A percentile compares a stretch with the other conserved stretches of the same genome.
phyloP scores from a whole-genome alignment of 2,329 filamentous ascomycete species.

The Monilinia laxa region DNA sequence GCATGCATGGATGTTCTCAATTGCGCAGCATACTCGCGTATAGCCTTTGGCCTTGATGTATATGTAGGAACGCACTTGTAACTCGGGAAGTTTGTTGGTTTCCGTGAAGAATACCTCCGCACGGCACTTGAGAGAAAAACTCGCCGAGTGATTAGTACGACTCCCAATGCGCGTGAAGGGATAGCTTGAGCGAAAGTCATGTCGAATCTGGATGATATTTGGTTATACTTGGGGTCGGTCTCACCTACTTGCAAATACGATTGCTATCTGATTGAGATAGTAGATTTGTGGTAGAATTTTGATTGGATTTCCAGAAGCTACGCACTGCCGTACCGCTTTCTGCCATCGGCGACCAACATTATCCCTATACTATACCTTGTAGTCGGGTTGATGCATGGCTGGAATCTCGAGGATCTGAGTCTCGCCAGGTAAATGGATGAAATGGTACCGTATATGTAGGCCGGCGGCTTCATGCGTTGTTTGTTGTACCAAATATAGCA shows the following conservation, averaged over 20 bases:
- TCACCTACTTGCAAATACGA: not conserved
- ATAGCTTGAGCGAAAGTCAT: not conserved
- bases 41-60: not conserved
- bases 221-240: not conserved
- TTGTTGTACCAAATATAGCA: slow-evolving; percentile 7
- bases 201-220: not conserved
- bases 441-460: slow-evolving; percentile 21
- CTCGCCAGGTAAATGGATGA: slow-evolving; percentile 17
- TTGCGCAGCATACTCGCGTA: slow-evolving; percentile 19
- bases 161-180: not conserved
- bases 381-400: slow-evolving; percentile 13
- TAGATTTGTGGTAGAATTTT: not conserved
- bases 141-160: slow-evolving; percentile 12
- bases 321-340: slow-evolving; percentile 16
- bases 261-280: slow-evolving; percentile 15
- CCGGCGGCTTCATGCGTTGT: slow-evolving; percentile 20
- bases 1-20: slow-evolving; percentile 12
- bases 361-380: slow-evolving; percentile 17
- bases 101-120: slow-evolving; percentile 20
- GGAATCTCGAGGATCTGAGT: slow-evolving; percentile 15
- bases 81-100: slow-evolving; percentile 18
- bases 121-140: slow-evolving; percentile 16
- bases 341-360: slow-evolving; percentile 22
- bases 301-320: slow-evolving; percentile 7
- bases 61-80: slow-evolving; percentile 15